phyloP scores from a whole-genome alignment of 2,329 filamentous ascomycete species.

The Byssothecium circinans region DNA sequence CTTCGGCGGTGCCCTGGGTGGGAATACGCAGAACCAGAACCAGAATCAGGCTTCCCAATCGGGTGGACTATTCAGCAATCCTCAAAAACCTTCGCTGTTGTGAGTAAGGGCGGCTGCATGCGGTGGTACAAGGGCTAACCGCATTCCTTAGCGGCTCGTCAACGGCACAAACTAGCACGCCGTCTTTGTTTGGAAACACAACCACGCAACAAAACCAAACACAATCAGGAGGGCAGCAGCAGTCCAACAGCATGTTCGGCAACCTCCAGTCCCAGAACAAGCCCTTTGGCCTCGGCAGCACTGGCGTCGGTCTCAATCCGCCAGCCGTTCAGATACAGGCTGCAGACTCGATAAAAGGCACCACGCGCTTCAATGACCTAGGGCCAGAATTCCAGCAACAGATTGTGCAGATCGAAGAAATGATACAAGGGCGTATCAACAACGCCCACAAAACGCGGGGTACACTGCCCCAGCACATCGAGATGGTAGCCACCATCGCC shows the following conservation, averaged over 20 bases:
- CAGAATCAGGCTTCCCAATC: conserved; percentile 30
- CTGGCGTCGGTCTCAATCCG: conserved; percentile 28
- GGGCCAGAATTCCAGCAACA: conserved; percentile 77
- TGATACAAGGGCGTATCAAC: conserved; percentile 76
- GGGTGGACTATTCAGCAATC: conserved; percentile 39
- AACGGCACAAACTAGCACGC: conserved; percentile 30
- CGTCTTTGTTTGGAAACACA: conserved; percentile 37
- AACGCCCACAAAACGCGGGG: conserved; percentile 74
- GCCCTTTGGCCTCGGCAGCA: conserved; percentile 25
- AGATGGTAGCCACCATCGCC: conserved; percentile 65
- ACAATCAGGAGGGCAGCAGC: conserved; percentile 26
- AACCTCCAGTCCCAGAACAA: conserved; percentile 34
- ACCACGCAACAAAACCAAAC: conserved; percentile 34
- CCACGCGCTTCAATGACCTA: conserved; percentile 89
- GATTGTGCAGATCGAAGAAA: conserved; percentile 75
- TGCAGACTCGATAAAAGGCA: conserved; percentile 72
- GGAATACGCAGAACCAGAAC: conserved; percentile 24
- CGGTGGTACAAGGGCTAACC: conserved; percentile 29
- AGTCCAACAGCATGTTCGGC: conserved; percentile 34
- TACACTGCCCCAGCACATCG: conserved; percentile 64
- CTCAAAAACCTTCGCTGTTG: conserved; percentile 42
- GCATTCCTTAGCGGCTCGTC: conserved; percentile 35
- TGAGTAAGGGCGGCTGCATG: conserved; percentile 25
- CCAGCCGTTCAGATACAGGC: conserved; percentile 32
- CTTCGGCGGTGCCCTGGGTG: conserved; percentile 40